phyloP scores from a whole-genome alignment of 768 basidiomycete genomes.

The Suillus alpinus region DNA sequence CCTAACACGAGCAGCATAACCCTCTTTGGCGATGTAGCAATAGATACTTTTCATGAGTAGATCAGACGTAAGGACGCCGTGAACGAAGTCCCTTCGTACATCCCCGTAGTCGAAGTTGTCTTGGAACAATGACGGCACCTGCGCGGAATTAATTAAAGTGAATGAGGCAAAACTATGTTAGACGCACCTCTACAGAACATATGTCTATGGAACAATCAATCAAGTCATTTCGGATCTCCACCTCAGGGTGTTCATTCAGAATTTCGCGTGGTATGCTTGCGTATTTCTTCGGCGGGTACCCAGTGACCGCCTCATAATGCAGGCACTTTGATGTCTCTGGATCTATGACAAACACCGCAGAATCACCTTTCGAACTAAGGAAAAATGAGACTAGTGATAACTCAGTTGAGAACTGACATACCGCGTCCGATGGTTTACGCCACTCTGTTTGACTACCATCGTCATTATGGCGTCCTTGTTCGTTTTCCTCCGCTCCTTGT shows the following conservation, averaged over 20 bases:
- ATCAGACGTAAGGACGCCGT: slow-evolving; percentile 92
- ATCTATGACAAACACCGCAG: slow-evolving; percentile 77
- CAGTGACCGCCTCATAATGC: slow-evolving; percentile 77
- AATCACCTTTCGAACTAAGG: slow-evolving; percentile 65
- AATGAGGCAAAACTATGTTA: background rate
- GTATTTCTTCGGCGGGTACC: slow-evolving; percentile 60
- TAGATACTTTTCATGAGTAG: slow-evolving; percentile 92
- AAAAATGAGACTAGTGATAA: background rate
- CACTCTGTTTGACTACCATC: slow-evolving; percentile 85
- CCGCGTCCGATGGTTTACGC: slow-evolving; percentile 71
- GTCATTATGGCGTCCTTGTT: slow-evolving; percentile 97
- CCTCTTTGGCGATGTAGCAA: slow-evolving; percentile 83
- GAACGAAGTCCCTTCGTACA: slow-evolving; percentile 89
- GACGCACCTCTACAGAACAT: slow-evolving; percentile 83
- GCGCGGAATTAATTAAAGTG: slow-evolving; percentile 7
- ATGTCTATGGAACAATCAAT: slow-evolving; percentile 90
- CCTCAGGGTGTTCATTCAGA: slow-evolving; percentile 66
- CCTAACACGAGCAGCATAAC: slow-evolving; percentile 90
- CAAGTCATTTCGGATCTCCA: slow-evolving; percentile 86
- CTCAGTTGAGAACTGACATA: slow-evolving; percentile 29
- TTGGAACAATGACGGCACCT: slow-evolving; percentile 95
- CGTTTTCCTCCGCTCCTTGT: slow-evolving; percentile 80
- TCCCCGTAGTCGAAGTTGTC: slow-evolving; percentile 98
- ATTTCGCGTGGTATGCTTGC: slow-evolving; percentile 78
- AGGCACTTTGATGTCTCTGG: slow-evolving; percentile 75